Conservation (phyloP, 495 filamentous ascomycete species). For the Pyrenopolyporus hunteri region DNA sequence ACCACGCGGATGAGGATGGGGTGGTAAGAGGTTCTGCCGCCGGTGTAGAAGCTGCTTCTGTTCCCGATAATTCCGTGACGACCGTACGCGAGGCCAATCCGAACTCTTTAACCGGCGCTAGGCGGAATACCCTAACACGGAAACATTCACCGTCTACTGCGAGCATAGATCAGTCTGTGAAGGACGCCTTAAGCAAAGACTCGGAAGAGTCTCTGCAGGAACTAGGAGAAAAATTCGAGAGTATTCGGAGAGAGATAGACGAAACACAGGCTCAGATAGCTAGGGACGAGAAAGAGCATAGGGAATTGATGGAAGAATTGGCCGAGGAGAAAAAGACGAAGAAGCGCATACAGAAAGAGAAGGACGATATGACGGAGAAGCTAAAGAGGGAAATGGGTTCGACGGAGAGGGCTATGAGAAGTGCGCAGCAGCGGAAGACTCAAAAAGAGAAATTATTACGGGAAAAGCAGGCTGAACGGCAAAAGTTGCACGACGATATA, state of each 20-base stretch:
- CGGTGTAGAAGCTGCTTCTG: conserved; percentile 60
- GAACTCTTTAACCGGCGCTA: conserved; percentile 59
- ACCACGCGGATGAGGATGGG: conserved; percentile 48
- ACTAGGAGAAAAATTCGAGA: conserved; percentile 74
- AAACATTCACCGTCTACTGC: conserved; percentile 77
- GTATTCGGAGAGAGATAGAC: conserved; percentile 71
- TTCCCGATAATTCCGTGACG: conserved; percentile 56
- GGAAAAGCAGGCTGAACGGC: conserved; percentile 71
- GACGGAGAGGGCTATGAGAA: conserved; percentile 80
- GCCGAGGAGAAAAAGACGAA: conserved; percentile 72
- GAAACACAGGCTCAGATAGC: conserved; percentile 59
- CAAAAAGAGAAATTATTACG: conserved; percentile 81
- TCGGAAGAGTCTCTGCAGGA: conserved; percentile 55
- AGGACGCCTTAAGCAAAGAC: conserved; percentile 51
- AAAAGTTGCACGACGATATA: conserved; percentile 61
- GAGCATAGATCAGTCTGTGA: conserved; percentile 60
- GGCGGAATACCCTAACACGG: conserved; percentile 71
- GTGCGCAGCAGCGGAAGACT: conserved; percentile 78
- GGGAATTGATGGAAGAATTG: conserved; percentile 75
- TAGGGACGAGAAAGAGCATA: conserved; percentile 71
- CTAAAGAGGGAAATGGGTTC: conserved; percentile 79
- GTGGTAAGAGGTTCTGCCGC: conserved; percentile 48
- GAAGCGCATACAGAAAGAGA: conserved; percentile 76
- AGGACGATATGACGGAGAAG: conserved; percentile 82
- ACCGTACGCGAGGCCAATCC: conserved; percentile 68